Evolutionary conservation across 2,329 filamentous ascomycete species (phyloP), one percentile per base, ranked within the genome.

Genomic region (Pseudogymnoascus pannorum): DNA sequence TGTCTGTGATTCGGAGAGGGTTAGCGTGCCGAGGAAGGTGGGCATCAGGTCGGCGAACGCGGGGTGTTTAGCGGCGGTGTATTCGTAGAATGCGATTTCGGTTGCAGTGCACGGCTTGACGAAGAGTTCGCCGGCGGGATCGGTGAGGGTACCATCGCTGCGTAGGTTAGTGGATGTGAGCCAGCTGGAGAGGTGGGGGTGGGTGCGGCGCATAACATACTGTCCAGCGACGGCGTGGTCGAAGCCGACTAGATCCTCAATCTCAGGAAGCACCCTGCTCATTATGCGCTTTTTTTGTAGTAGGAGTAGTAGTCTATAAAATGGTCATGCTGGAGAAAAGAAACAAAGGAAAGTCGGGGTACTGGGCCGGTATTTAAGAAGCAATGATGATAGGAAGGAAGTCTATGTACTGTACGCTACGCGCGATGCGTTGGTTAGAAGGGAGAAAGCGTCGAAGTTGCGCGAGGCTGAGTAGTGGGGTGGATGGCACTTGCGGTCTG

Each of bases 71-170:
- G 82, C 75, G 59, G 75, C 74, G 26, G 86, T 71, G 24, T 78
- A 87, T 72, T 96, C 85, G 79, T 99, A 99, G 75, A 99, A 99
- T 48, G 86, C 81, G 68, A 97, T 85, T 76, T 99, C 94, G 65
- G 86, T 81, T 65, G 85, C 77, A 0, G 90, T 96, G 74, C 93
- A 97, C 16, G 94, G 94, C 76, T 99, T 99, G 72, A 97, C 91
- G 72, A 99, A 89, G 33, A 97, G 80, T 65, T 88, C 85, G 72
- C 94, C 94, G 60, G 90, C 86, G 61, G 83, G 80, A 71, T 96
- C 91, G 72, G 88, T 92, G 69, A 96, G 84, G 54, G 96, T 93
- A 66, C 94, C 94, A 67, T 95, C 92, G 76, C 92, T 97, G 71
- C 51, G 64, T 48, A 14, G 61, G 26, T 61, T 4, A 16, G 59